phyloP scores from a whole-genome alignment of 176 grass and related monocot species.

The Aegilops bicornis region DNA sequence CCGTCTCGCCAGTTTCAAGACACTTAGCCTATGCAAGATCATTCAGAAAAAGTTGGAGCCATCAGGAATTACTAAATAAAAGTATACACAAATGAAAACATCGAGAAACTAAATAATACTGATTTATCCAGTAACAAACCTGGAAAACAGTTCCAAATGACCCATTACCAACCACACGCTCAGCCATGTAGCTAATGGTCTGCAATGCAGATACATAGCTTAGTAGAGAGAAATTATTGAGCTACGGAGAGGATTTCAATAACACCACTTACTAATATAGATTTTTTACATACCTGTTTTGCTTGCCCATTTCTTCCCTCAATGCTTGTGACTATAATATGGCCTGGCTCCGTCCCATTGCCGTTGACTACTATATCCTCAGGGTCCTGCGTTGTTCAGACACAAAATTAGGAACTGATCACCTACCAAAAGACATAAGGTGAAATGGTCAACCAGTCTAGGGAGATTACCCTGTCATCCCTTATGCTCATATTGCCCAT shows the following conservation, averaged over 20 bases:
- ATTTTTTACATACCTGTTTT: conserved; percentile 58
- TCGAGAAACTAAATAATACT: not conserved
- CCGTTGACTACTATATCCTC: conserved; percentile 85
- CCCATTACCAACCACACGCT: conserved; percentile 71
- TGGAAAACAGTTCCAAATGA: conserved; percentile 86
- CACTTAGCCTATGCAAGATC: conserved; percentile 67
- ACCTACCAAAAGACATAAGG: not conserved
- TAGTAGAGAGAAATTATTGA: conserved; percentile 3
- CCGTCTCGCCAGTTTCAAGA: conserved; percentile 80
- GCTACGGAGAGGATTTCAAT: not conserved
- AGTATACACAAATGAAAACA: not conserved
- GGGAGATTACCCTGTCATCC: conserved; percentile 72
- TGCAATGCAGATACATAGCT: conserved; percentile 40
- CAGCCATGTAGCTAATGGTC: conserved; percentile 85
- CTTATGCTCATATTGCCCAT: conserved; percentile 79
- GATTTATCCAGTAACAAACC: conserved; percentile 41
- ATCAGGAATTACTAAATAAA: conserved; percentile 4
- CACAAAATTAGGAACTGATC: not conserved
- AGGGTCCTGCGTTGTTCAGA: conserved; percentile 44
- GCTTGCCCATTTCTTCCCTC: conserved; percentile 78
- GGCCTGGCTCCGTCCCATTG: conserved; percentile 79
- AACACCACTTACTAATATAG: not conserved
- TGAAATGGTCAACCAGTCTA: not conserved
- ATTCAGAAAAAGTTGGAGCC: not conserved
- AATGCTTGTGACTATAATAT: conserved; percentile 91